These are phyloP conservation scores for Nigrograna mackinnonii DNA, from an alignment of 2,329 filamentous ascomycete genomes.

Conservation along the genomic window DNA sequence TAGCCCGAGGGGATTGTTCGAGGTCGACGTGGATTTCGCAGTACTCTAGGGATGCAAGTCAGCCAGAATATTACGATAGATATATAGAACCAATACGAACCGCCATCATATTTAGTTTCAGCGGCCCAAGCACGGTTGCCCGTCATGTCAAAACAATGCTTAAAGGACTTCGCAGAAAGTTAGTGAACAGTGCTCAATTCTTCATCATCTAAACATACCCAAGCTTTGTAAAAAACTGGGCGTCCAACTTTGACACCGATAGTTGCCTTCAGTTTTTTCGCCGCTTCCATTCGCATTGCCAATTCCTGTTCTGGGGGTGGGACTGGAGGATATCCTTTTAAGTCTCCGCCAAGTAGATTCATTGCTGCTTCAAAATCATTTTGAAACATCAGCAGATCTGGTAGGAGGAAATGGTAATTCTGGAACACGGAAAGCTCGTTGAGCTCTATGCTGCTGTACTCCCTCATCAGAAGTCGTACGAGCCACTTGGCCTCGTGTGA, in stretches of 20 bases:
- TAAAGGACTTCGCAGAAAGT: conserved; percentile 56
- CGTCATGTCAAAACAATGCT: conserved; percentile 72
- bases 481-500: conserved; percentile 86
- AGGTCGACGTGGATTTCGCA: conserved; percentile 85
- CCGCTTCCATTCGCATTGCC: conserved; percentile 41
- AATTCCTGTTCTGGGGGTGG: conserved; percentile 37
- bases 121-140: conserved; percentile 67
- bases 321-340: conserved; percentile 40
- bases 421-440: conserved; percentile 61
- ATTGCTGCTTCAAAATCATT: conserved; percentile 68
- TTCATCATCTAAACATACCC: too few species aligned
- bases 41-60: too few species aligned
- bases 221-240: conserved; percentile 49
- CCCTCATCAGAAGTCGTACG: conserved; percentile 78
- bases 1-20: conserved; percentile 54
- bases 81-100: conserved; percentile 7
- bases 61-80: conserved; percentile 1
- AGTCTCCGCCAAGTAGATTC: conserved; percentile 52
- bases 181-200: neutral
- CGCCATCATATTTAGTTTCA: conserved; percentile 82
- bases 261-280: conserved; percentile 39
- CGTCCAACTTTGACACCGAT: conserved; percentile 52
- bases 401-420: conserved; percentile 70
- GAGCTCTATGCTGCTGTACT: conserved; percentile 69
- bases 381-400: conserved; percentile 70